A percentile compares a stretch with the other conserved stretches of the same genome.
These are phyloP conservation scores for Penicillium paxilli DNA, from an alignment of 495 filamentous ascomycete genomes.

Conservation along the genomic window DNA sequence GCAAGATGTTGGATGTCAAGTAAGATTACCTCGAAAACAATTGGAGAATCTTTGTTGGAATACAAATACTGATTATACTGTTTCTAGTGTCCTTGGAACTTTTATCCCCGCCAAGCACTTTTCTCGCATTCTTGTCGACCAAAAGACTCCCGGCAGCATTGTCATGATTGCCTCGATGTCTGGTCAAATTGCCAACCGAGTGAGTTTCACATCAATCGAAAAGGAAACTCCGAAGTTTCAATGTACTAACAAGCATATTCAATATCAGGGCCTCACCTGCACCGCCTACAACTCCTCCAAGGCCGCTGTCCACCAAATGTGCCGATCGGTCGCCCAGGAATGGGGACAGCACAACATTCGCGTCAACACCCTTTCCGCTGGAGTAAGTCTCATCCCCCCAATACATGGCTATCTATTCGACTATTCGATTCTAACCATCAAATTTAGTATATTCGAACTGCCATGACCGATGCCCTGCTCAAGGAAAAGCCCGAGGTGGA, in stretches of 20 bases:
- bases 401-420: too few species aligned
- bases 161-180: constrained; percentile 77
- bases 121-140: constrained; percentile 64
- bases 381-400: constrained; percentile 14
- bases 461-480: constrained; percentile 37
- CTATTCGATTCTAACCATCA: neutral
- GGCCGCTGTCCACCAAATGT: constrained; percentile 64
- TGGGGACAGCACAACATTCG: constrained; percentile 48
- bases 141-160: constrained; percentile 56
- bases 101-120: constrained; percentile 73
- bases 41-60: neutral
- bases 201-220: constrained; percentile 15
- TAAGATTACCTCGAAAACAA: constrained; percentile 8
- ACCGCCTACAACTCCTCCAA: constrained; percentile 69
- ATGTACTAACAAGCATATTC: neutral
- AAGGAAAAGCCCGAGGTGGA: constrained; percentile 60
- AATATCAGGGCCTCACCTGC: constrained; percentile 52
- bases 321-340: constrained; percentile 66
- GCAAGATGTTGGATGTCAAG: constrained; percentile 70
- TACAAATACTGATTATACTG: neutral
- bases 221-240: neutral
- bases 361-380: constrained; percentile 50
- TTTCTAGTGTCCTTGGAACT: constrained; percentile 56
- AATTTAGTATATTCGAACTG: constrained; percentile 36
- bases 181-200: constrained; percentile 69